These are phyloP conservation scores for Ogataea trehaloabstinens DNA, from an alignment of 805 yeast genomes.

Conservation along the genomic window DNA sequence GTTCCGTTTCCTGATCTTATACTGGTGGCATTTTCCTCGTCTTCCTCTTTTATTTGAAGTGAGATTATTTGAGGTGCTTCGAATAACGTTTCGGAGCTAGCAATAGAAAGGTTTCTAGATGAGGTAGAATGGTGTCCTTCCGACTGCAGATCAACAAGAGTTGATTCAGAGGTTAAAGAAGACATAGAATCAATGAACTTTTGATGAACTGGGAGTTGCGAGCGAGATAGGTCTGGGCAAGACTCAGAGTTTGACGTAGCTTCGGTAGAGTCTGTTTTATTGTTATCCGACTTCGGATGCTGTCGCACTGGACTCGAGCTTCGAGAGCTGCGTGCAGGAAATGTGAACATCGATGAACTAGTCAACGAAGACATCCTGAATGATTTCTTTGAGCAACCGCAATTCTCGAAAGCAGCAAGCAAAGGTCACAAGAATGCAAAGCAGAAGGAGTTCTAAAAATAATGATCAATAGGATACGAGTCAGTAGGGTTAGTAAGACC, in stretches of 20 bases:
- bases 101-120: slow-evolving; percentile 15
- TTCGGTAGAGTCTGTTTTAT: neutral
- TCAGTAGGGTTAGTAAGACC: too few species aligned
- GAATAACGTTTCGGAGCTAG: slow-evolving; percentile 22
- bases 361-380: slow-evolving; percentile 15
- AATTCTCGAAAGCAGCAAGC: too few species aligned
- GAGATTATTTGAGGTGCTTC: slow-evolving; percentile 16
- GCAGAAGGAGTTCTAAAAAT: too few species aligned
- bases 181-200: slow-evolving; percentile 20
- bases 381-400: too few species aligned
- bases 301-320: slow-evolving; percentile 1
- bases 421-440: too few species aligned
- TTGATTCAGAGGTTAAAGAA: slow-evolving; percentile 20
- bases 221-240: neutral
- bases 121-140: neutral
- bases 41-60: slow-evolving; percentile 19
- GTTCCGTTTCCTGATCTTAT: too few species aligned
- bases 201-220: slow-evolving; percentile 9
- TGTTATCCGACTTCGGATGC: neutral
- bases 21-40: slow-evolving; percentile 13
- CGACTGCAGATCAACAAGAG: slow-evolving; percentile 14
- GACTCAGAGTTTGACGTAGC: neutral
- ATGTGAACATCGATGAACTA: slow-evolving; percentile 13
- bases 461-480: too few species aligned
- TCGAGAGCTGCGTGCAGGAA: slow-evolving; percentile 7